Evolutionary conservation across 2,329 filamentous ascomycete species (phyloP).

Genomic region (Ploettnerulaceae sp.): DNA sequence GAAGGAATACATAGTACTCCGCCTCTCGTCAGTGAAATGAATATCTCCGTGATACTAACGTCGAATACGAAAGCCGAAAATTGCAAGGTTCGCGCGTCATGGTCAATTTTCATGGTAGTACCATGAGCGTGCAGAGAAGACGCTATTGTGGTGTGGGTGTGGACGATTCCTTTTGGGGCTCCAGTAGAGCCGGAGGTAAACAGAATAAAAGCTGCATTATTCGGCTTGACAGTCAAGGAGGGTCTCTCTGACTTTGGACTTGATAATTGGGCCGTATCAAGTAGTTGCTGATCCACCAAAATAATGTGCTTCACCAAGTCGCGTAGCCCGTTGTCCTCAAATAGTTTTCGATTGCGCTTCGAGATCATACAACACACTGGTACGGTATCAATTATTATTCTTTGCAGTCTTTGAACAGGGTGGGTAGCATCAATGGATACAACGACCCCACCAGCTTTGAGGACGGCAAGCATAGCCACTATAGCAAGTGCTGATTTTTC

Average conservation of each 20-base stretch:
- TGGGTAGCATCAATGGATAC: constrained; percentile 31
- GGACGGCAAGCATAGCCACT: constrained; percentile 26
- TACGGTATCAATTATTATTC: background rate
- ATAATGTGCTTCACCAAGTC: background rate
- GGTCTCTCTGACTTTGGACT: background rate
- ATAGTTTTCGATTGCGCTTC: background rate
- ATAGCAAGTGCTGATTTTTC: constrained; percentile 29
- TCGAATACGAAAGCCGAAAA: constrained; percentile 23
- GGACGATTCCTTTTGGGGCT: constrained; percentile 36
- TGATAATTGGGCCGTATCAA: background rate
- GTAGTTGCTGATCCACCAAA: background rate
- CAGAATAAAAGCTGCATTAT: constrained; percentile 34
- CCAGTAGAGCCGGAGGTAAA: constrained; percentile 44
- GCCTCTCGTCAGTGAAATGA: constrained; percentile 21
- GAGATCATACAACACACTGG: constrained; percentile 1
- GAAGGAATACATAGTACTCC: constrained; percentile 24
- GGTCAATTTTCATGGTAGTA: constrained; percentile 4
- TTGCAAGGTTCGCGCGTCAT: constrained; percentile 9
- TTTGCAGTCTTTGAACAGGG: constrained; percentile 22
- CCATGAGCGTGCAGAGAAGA: constrained; percentile 4
- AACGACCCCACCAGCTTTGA: constrained; percentile 28
- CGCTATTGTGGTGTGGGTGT: constrained; percentile 42
- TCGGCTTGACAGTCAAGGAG: background rate
- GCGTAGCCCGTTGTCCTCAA: background rate
- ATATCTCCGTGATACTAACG: constrained; percentile 18